Evolutionary conservation across 192 early-diverging fungal species (phyloP).

Genomic region (Gigaspora rosea): DNA sequence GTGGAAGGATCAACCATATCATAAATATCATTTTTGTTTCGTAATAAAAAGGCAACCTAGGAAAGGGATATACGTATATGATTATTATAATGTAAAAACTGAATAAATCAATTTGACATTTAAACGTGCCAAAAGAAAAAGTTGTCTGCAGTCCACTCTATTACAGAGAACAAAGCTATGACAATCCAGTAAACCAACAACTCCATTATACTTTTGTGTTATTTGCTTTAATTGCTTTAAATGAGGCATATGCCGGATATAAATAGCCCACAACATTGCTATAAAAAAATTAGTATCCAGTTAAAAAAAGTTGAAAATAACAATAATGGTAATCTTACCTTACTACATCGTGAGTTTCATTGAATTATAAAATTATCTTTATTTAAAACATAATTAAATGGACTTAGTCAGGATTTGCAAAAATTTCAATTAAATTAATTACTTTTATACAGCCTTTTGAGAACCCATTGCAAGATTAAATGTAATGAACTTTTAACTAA

Average conservation of each 20-base stretch:
- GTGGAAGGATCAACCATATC: slow-evolving; percentile 33
- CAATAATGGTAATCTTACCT: no score
- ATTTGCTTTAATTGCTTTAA: slow-evolving; percentile 34
- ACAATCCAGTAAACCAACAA: slow-evolving; percentile 35
- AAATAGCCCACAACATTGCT: slow-evolving; percentile 17
- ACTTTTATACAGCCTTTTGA: no score
- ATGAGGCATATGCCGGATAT: slow-evolving; percentile 36
- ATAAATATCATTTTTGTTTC: slow-evolving; percentile 34
- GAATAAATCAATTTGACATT: not conserved
- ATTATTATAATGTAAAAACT: not conserved
- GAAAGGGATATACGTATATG: not conserved
- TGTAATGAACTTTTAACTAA: no score
- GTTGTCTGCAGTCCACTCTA: slow-evolving; percentile 19
- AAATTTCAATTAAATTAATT: no score
- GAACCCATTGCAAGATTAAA: no score
- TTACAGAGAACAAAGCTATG: slow-evolving; percentile 23
- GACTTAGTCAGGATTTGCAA: no score
- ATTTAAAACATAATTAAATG: no score
- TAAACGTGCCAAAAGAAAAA: slow-evolving; percentile 30
- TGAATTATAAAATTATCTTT: no score
- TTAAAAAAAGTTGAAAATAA: not conserved
- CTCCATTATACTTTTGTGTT: not conserved
- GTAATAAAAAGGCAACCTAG: slow-evolving; percentile 37
- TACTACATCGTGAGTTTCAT: no score
- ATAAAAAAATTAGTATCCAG: not conserved